Evolutionary conservation across 2,329 filamentous ascomycete genomes (phyloP).

Genomic region (Allantophomopsis lycopodina): DNA sequence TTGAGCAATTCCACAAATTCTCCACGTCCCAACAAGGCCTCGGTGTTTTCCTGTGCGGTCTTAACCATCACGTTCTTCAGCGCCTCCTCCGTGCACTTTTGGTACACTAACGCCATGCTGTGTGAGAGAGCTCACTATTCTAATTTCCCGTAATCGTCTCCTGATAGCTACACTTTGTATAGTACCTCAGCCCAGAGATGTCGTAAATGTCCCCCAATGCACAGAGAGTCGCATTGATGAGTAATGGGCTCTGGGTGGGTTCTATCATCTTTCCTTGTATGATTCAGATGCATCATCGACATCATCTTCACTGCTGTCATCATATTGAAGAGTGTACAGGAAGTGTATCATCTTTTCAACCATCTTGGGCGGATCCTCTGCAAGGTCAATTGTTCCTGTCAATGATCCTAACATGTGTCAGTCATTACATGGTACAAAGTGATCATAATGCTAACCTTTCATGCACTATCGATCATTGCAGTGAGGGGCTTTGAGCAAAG

Average conservation of each 20-base stretch:
- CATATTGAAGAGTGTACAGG: not conserved
- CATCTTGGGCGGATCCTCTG: not conserved
- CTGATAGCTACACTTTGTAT: slow-evolving; percentile 5
- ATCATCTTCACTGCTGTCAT: not conserved
- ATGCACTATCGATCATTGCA: slow-evolving; percentile 5
- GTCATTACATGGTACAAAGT: not conserved
- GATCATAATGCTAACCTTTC: slow-evolving; percentile 3
- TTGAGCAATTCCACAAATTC: slow-evolving; percentile 6
- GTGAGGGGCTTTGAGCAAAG: slow-evolving; percentile 9
- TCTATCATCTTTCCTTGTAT: not conserved
- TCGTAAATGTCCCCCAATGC: slow-evolving; percentile 10
- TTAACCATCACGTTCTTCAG: slow-evolving; percentile 6
- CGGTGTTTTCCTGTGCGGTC: slow-evolving; percentile 1
- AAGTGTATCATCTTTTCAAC: not conserved
- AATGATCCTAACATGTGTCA: not conserved
- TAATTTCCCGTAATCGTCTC: slow-evolving; percentile 1
- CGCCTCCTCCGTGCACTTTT: slow-evolving; percentile 4
- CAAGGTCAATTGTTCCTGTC: not conserved
- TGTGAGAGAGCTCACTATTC: slow-evolving; percentile 2
- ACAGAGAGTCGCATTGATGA: slow-evolving; percentile 7
- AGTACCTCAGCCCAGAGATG: slow-evolving; percentile 5
- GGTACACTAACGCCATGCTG: slow-evolving; percentile 4
- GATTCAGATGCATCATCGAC: not conserved
- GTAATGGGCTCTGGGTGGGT: not conserved
- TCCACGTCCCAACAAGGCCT: slow-evolving; percentile 3